These are phyloP conservation scores for Inga laurina DNA, from an alignment of 306 rosid genomes.

Conservation along the genomic window DNA sequence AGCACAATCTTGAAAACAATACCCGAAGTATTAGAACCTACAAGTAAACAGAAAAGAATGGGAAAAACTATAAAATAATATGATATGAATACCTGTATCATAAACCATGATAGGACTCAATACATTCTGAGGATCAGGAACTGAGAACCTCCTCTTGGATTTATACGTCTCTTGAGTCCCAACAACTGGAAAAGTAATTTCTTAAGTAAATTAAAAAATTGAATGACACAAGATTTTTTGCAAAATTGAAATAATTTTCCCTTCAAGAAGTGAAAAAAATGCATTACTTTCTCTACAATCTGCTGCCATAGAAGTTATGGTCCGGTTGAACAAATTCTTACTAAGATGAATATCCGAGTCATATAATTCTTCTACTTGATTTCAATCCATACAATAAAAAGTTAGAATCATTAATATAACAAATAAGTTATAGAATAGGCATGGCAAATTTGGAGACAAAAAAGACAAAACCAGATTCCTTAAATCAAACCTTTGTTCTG, in stretches of 20 bases:
- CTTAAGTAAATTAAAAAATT: too few species aligned
- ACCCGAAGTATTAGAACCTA: too few species aligned
- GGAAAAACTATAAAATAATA: too few species aligned
- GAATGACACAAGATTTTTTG: too few species aligned
- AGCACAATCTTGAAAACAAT: background rate
- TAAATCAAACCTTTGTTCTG: background rate
- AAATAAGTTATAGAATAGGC: background rate
- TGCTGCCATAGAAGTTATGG: background rate
- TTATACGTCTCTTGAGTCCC: background rate
- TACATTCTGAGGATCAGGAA: too few species aligned
- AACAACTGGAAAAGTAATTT: background rate
- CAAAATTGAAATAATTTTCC: too few species aligned
- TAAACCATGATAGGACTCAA: too few species aligned
- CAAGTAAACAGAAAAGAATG: too few species aligned
- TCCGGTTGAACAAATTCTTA: background rate
- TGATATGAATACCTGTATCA: background rate
- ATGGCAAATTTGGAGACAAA: background rate
- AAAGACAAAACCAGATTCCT: background rate
- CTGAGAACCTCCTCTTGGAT: too few species aligned
- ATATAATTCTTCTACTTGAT: background rate
- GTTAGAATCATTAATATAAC: background rate
- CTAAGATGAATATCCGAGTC: background rate
- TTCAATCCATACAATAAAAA: background rate
- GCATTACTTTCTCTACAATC: background rate
- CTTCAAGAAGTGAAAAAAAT: too few species aligned